Base-by-base conservation (phyloP, 345 rosid species). In the Eucalyptus pauciflora region DNA sequence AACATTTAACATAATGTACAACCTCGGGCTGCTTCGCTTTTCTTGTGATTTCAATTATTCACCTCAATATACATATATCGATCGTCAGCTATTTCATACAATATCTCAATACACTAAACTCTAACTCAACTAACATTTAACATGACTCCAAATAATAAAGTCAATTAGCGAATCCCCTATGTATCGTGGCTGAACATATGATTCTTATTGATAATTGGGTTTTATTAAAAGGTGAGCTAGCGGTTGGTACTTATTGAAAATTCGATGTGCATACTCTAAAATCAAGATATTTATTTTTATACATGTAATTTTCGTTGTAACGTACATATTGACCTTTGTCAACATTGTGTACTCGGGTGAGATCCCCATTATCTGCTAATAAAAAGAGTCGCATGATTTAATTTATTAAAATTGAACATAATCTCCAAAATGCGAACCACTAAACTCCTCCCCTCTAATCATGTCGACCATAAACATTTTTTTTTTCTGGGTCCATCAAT, bases 1-100 rank as follows among this genome's bases (percentile, higher is more conserved):
- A 56, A 8, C 27, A 56, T 22, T 54, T 22, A 54, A 54, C 7
- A 2, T 18, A 51, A 17, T 1, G 2, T 15, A 69, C 4, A 3
- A 33, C 45, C 11, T 33, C 1, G 1, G 1, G 58, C 4, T 16
- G 2, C 25, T 8, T 33, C 9, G 5, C 2, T 17, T 69, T 4
- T 17, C 4, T 17, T 17, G 25, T 33, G 24, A 16, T 33, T 69
- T 69, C 2, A 0, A 69, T 69, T 69, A 10, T 33, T 69, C 7
- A 5, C 13, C 7, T 69, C 4, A 10, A 69, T 69, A 17, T 33
- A 16, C 12, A 10, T 9, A 69, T 9, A 17, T 2, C 4, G 1
- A 37, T 69, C 13, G 2, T 2, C 0, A 5, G 2, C 45, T 5
- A 33, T 69, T 69, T 17, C 6, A 33, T 5, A 8, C 9, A 10